Evolutionary conservation across 306 rosid genomes (phyloP), one percentile per base, ranked within the genome.

Genomic region (Dicorynia guianensis): DNA sequence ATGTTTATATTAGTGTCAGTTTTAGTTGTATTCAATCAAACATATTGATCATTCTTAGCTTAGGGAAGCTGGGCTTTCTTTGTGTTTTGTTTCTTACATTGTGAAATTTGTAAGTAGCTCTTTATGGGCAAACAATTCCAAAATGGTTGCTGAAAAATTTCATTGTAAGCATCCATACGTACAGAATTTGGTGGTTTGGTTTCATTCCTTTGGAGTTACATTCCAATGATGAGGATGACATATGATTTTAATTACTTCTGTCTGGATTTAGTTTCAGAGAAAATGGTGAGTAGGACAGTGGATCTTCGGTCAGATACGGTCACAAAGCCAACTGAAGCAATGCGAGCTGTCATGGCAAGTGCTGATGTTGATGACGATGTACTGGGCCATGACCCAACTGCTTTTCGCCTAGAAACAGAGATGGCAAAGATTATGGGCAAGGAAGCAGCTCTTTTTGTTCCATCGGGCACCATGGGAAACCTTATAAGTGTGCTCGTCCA

Each of bases 401-500:
- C 95, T 62, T 76, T 80, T 5, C 89, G 71, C 59, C 68, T 95
- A 19, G 97, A 95, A 78, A 53, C 79, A 7, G 96, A 92, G 72
- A 84, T 92, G 95, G 96, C 97, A 0, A 84, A 75, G 88, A 80
- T 72, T 49, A 83, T 77, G 77, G 97, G 93, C 17, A 95, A 95
- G 67, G 98, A 95, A 65, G 96, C 98, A 0, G 97, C 92, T 6
- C 84, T 95, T 71, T 95, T 92, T 71, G 97, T 95, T 50, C 92
- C 98, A 7, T 95, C 98, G 4, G 98, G 98, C 18, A 95, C 98
- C 0, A 95, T 95, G 98, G 97, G 96, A 15, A 95, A 95, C 79
- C 98, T 95, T 46, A 86, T 95, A 8, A 82, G 92, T 68, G 96
- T 95, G 53, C 97, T 95, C 61, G 88, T 80, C 3, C 98, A 92